Evolutionary conservation across 495 filamentous ascomycete genomes (phyloP).

Genomic region (Neurospora sp.): DNA sequence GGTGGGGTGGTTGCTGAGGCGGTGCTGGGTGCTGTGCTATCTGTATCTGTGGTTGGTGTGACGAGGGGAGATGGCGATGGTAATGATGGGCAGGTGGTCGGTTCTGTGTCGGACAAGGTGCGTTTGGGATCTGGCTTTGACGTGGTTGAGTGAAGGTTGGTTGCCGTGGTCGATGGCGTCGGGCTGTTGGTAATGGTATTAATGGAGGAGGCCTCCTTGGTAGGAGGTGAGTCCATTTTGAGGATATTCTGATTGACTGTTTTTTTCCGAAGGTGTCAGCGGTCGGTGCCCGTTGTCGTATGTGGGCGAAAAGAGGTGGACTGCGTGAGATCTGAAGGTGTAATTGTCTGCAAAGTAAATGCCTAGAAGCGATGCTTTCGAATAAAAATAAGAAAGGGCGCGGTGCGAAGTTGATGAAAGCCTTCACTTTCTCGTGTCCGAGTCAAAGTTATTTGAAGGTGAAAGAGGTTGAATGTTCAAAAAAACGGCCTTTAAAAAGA

Average conservation of each 20-base stretch:
- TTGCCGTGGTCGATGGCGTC: background rate
- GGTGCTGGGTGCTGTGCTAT: background rate
- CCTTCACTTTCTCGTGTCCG: background rate
- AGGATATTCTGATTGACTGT: background rate
- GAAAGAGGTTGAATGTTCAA: background rate
- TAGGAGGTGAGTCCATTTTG: background rate
- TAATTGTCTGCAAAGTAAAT: background rate
- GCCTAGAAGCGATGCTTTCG: background rate
- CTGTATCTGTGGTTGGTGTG: background rate
- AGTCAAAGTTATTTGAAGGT: background rate
- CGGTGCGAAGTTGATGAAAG: background rate
- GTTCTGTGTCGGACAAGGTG: background rate
- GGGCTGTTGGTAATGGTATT: background rate
- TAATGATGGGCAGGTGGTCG: background rate
- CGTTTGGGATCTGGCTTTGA: background rate
- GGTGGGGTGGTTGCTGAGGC: background rate
- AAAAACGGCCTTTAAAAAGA: background rate
- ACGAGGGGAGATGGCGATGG: background rate
- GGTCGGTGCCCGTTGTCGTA: background rate
- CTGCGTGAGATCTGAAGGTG: background rate
- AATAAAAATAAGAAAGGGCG: background rate
- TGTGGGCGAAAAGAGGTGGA: background rate
- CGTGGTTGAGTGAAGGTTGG: background rate
- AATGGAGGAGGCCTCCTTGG: background rate
- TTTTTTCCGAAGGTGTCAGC: background rate